Evolutionary conservation across 331 rosid genomes (phyloP).

Genomic region (Rosa hybrid): DNA sequence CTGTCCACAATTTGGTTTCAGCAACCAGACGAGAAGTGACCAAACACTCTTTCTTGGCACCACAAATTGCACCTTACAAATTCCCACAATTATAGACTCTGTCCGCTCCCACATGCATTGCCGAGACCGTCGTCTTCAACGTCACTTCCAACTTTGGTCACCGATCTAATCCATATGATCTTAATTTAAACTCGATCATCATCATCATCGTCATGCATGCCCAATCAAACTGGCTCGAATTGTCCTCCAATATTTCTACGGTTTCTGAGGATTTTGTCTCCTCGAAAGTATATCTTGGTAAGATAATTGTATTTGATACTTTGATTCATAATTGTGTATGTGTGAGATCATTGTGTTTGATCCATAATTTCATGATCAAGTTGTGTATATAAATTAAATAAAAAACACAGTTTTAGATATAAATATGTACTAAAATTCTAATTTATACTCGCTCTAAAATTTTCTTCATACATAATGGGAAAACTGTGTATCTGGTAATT

Average conservation of each 20-base stretch:
- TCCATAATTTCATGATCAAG: background rate
- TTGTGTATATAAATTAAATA: too few species aligned
- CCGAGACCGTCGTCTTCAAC: background rate
- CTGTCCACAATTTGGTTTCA: slow-evolving; percentile 1
- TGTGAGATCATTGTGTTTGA: background rate
- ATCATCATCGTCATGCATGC: background rate
- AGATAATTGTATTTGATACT: background rate
- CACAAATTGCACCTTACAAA: background rate
- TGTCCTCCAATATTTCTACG: background rate
- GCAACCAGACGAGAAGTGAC: background rate
- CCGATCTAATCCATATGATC: background rate
- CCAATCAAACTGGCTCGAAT: background rate
- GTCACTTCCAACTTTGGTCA: background rate
- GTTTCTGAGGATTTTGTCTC: background rate
- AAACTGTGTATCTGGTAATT: too few species aligned
- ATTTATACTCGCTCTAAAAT: too few species aligned
- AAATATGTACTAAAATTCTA: too few species aligned
- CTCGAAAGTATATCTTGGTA: background rate
- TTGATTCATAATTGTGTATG: background rate
- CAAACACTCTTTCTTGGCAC: background rate
- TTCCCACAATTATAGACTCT: background rate
- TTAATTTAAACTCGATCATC: background rate
- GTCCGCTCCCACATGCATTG: background rate
- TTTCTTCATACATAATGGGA: too few species aligned
- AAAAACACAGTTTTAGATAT: too few species aligned